Percentiles rank a stretch among this genome's conserved stretches.
Conservation (phyloP, 495 filamentous ascomycete species). For the Cladorrhinum samala region DNA sequence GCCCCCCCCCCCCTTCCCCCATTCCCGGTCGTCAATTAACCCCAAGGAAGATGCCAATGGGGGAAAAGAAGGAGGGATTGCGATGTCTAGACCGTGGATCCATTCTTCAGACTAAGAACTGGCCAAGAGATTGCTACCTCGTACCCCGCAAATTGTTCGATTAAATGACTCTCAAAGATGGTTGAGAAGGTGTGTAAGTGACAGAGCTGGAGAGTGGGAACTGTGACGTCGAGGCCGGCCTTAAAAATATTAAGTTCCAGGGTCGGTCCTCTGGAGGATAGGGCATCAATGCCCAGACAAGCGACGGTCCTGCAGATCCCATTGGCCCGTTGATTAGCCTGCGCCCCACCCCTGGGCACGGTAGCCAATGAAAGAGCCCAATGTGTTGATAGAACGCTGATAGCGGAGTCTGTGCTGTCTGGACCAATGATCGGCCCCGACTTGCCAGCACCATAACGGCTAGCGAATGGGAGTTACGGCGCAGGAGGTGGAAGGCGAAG, state of each 20-base stretch:
- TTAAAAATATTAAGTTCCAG: slow-evolving; percentile 16
- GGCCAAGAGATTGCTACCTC: too few species aligned
- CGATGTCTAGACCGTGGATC: too few species aligned
- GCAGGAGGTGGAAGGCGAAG: background rate
- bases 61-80: too few species aligned
- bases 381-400: slow-evolving; percentile 8
- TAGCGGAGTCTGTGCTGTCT: slow-evolving; percentile 6
- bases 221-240: slow-evolving; percentile 22
- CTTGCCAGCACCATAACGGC: background rate
- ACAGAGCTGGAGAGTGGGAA: slow-evolving; percentile 10
- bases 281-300: slow-evolving; percentile 1
- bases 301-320: slow-evolving; percentile 5
- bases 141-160: slow-evolving; percentile 25
- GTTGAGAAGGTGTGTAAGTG: too few species aligned
- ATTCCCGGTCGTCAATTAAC: too few species aligned
- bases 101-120: too few species aligned
- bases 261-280: slow-evolving; percentile 2
- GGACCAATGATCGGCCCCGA: slow-evolving; percentile 13
- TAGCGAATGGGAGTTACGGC: background rate
- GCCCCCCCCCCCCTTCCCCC: too few species aligned
- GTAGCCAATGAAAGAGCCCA: slow-evolving; percentile 15
- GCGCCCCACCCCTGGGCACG: background rate
- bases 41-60: background rate
- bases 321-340: slow-evolving; percentile 11
- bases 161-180: too few species aligned